A percentile compares a stretch with the other conserved stretches of the same genome.
These are phyloP conservation scores for Xanthoconium separans DNA, from an alignment of 1,284 basidiomycete species.

Conservation along the genomic window DNA sequence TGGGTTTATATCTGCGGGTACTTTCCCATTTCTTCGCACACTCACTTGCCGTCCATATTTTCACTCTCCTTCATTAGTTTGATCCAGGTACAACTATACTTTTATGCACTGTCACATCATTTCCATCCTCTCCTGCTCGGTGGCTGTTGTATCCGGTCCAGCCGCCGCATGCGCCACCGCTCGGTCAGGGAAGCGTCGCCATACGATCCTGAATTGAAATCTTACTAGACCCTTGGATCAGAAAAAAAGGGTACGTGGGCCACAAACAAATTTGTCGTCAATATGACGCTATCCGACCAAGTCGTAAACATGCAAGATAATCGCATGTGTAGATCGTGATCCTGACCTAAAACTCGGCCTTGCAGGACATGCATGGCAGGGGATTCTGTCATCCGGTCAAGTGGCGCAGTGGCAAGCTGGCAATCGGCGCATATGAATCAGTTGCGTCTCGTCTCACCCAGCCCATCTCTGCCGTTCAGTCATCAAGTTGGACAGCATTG, in stretches of 20 bases:
- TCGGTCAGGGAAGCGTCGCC: slow-evolving; percentile 14
- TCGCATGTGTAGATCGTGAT: slow-evolving; percentile 14
- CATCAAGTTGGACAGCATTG: slow-evolving; percentile 11
- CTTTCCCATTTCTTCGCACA: slow-evolving; percentile 13
- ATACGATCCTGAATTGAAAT: slow-evolving; percentile 11
- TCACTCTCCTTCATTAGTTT: slow-evolving; percentile 31
- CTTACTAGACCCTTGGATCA: not conserved
- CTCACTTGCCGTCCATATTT: slow-evolving; percentile 15
- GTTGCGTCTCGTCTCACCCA: slow-evolving; percentile 5
- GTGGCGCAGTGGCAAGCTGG: slow-evolving; percentile 22
- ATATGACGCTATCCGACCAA: slow-evolving; percentile 8
- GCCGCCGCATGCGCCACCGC: not conserved
- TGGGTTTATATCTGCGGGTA: slow-evolving; percentile 17
- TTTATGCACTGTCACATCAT: slow-evolving; percentile 24
- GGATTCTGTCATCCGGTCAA: slow-evolving; percentile 8
- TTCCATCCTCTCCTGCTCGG: not conserved
- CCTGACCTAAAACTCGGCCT: slow-evolving; percentile 10
- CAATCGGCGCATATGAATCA: slow-evolving; percentile 24
- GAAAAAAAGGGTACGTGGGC: slow-evolving; percentile 8
- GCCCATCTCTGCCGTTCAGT: slow-evolving; percentile 4
- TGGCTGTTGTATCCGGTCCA: not conserved
- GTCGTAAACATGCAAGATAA: slow-evolving; percentile 18
- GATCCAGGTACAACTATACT: slow-evolving; percentile 24
- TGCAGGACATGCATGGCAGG: slow-evolving; percentile 24
- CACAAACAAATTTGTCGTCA: slow-evolving; percentile 13